Evolutionary conservation across 352 stramenopile species (phyloP).

Genomic region (Pythium aphanidermatum): DNA sequence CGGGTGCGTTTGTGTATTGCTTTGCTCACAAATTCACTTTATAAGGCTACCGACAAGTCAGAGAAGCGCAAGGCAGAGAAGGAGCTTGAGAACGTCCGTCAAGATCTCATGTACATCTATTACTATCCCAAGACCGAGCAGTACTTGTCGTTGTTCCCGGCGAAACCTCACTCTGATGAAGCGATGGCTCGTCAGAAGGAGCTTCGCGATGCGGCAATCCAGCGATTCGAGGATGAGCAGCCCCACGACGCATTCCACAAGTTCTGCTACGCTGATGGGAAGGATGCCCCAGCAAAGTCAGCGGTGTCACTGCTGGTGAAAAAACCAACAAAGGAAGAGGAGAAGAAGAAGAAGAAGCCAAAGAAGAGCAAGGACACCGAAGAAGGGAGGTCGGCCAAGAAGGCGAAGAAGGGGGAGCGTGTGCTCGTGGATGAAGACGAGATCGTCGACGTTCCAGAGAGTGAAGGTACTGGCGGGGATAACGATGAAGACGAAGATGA

Average conservation of each 20-base stretch:
- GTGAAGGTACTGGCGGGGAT: conserved; percentile 20
- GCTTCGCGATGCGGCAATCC: conserved; percentile 36
- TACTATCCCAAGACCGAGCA: conserved; percentile 70
- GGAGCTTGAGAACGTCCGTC: conserved; percentile 36
- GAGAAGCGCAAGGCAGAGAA: conserved; percentile 33
- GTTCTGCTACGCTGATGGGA: conserved; percentile 63
- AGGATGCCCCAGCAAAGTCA: conserved; percentile 2
- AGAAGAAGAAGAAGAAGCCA: conserved; percentile 49
- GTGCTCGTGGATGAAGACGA: conserved; percentile 57
- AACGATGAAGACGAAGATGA: conserved; percentile 54
- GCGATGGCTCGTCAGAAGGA: conserved; percentile 26
- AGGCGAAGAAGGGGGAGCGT: conserved; percentile 24
- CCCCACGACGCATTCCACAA: conserved; percentile 57
- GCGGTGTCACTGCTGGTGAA: conserved; percentile 44
- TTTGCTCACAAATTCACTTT: no score
- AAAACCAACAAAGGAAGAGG: conserved; percentile 63
- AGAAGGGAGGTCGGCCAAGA: conserved; percentile 33
- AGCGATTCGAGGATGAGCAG: conserved; percentile 50
- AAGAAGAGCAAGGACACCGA: conserved; percentile 42
- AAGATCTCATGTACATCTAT: conserved; percentile 81
- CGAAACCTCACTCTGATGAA: conserved; percentile 43
- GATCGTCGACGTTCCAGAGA: conserved; percentile 14
- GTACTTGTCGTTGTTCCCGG: conserved; percentile 67
- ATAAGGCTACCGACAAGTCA: conserved; percentile 33
- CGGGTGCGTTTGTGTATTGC: no score